Base-by-base conservation (phyloP, 2,329 filamentous ascomycete genomes). In the Apiospora sp. region DNA sequence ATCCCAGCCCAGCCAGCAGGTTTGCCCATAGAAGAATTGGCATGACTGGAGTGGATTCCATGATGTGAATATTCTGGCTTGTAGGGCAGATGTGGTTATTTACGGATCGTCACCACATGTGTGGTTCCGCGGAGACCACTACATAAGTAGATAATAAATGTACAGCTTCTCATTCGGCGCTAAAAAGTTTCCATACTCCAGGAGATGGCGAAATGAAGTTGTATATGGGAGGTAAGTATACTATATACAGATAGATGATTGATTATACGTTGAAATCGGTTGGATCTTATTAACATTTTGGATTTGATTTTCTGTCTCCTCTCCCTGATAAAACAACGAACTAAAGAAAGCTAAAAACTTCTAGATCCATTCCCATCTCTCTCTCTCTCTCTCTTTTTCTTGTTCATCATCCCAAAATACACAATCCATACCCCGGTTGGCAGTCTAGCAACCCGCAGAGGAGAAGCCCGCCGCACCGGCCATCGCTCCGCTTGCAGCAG, bases 401-500 rank as follows among this genome's bases (percentile, higher is more conserved):
- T 30, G 27, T 2, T 30, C 2, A 16, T 49, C 34, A 27, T 48
- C 12, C 10, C 13, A 30, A n/a, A 43, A 58, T 54, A 72, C 73
- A 75, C 44, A 71, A 69, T 73, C 76, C 76, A 49, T 77, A 76
- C 2, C 37, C 74, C 19, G 71, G 73, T 54, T 70, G 48, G 30
- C 77, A 78, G 24, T 73, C 72, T 24, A 77, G 70, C 37, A 41
- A 41, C 13, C 58, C 30, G 58, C 58, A 64, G 8, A 78, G 22
- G 61, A 75, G 76, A 64, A 77, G 64, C 41, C 75, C 58, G n/a
- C 34, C 75, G 24, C 77, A 77, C 14, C 71, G 69, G 24, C 70
- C 64, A 54, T 72, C 51, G 43, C 61, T 58, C 44, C 74, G n/a
- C 24, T 43, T 73, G 69, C 76, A 78, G 72, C 77, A 78, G 14